A percentile compares a stretch with the other conserved stretches of the same genome.
Evolutionary conservation across 2,329 filamentous ascomycete species (phyloP).

Genomic region (Cladorrhinum sp.): DNA sequence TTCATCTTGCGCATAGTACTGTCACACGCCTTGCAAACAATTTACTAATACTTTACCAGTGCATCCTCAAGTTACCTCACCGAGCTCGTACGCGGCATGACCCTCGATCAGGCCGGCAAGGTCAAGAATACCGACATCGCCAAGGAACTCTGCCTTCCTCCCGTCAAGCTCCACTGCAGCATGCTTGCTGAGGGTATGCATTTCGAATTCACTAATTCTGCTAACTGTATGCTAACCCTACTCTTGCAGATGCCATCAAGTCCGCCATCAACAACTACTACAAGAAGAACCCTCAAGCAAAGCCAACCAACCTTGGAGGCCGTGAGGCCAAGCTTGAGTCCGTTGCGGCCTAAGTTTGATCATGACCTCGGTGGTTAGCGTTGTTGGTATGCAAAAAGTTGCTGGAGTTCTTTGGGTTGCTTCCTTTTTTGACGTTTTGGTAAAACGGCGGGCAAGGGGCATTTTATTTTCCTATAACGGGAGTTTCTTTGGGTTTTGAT

Average conservation of each 20-base stretch:
- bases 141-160: slow-evolving; percentile 82
- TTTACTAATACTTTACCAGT: slow-evolving; percentile 14
- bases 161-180: slow-evolving; percentile 81
- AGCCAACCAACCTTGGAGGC: slow-evolving; percentile 71
- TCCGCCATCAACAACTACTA: slow-evolving; percentile 89
- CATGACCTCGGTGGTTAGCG: background rate
- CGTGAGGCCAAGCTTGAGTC: slow-evolving; percentile 59
- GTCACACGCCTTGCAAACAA: background rate
- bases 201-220: background rate
- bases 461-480: background rate
- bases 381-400: background rate
- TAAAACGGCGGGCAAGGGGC: background rate
- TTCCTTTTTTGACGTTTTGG: too few species aligned
- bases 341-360: slow-evolving; percentile 18
- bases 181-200: slow-evolving; percentile 69
- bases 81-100: slow-evolving; percentile 93
- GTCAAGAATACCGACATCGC: slow-evolving; percentile 98
- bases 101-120: slow-evolving; percentile 84
- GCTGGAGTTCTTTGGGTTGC: background rate
- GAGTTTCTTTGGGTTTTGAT: background rate
- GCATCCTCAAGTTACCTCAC: slow-evolving; percentile 93
- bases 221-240: background rate
- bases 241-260: slow-evolving; percentile 70
- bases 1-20: background rate
- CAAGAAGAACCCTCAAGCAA: slow-evolving; percentile 79